phyloP scores from a whole-genome alignment of 805 yeast genomes.

The Yamadazyma sp. region DNA sequence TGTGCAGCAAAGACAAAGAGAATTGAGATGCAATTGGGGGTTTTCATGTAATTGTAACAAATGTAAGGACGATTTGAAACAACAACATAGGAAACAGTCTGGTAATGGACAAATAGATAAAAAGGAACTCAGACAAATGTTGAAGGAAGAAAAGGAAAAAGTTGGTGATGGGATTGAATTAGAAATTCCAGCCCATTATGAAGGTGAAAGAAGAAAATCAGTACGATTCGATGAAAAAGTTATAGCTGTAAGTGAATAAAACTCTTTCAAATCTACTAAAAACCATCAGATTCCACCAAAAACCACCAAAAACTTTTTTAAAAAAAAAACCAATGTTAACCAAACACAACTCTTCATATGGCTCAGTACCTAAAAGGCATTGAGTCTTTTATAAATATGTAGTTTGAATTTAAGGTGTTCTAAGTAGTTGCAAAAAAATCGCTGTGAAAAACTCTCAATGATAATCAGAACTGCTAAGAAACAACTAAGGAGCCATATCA shows the following conservation, averaged over 20 bases:
- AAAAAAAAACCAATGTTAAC: too few species aligned
- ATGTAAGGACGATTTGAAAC: constrained; percentile 55
- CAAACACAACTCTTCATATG: too few species aligned
- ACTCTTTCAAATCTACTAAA: background rate
- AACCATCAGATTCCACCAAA: too few species aligned
- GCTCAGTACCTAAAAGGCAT: too few species aligned
- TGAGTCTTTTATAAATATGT: too few species aligned
- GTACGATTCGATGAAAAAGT: constrained; percentile 66
- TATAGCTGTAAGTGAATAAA: constrained; percentile 13
- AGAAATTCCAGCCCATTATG: constrained; percentile 37
- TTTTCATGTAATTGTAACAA: constrained; percentile 66
- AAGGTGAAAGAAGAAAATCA: constrained; percentile 53
- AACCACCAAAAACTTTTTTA: too few species aligned
- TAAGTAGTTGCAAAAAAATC: too few species aligned
- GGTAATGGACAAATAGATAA: constrained; percentile 17
- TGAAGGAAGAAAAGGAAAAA: constrained; percentile 39
- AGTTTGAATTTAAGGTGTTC: too few species aligned
- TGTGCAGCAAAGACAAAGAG: constrained; percentile 60
- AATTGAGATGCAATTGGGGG: constrained; percentile 74
- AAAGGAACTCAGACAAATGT: constrained; percentile 46
- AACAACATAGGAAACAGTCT: constrained; percentile 46
- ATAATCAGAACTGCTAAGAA: constrained; percentile 18
- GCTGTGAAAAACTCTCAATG: too few species aligned
- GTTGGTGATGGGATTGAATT: constrained; percentile 44
- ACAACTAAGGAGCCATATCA: constrained; percentile 24